Conservation (phyloP, 1,139 yeast genomes). For the Casaregolazyma suthepensis region DNA sequence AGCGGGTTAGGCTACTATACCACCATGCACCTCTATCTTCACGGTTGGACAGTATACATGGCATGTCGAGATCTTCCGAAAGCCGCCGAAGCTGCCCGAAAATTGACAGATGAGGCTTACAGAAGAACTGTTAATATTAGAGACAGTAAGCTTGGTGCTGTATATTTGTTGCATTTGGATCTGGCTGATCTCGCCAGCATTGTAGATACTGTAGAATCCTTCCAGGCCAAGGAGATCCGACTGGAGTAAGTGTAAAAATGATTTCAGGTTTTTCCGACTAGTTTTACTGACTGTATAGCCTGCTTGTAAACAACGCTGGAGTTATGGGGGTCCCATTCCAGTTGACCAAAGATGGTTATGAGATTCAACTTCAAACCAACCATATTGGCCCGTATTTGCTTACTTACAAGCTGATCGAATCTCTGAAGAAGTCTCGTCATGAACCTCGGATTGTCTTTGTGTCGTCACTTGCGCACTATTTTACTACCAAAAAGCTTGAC, state of each 20-base stretch:
- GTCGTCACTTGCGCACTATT: conserved; percentile 63
- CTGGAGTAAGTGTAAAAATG: conserved; percentile 30
- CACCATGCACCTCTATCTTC: conserved; percentile 66
- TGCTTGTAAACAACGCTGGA: conserved; percentile 76
- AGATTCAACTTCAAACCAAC: conserved; percentile 74
- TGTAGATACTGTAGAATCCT: conserved; percentile 46
- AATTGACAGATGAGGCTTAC: conserved; percentile 49
- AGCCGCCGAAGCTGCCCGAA: conserved; percentile 50
- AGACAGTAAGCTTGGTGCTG: conserved; percentile 42
- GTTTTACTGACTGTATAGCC: conserved; percentile 25
- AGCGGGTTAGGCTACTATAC: conserved; percentile 78
- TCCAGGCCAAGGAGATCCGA: conserved; percentile 44
- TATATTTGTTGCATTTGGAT: conserved; percentile 57
- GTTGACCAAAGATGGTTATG: conserved; percentile 64
- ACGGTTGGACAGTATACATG: conserved; percentile 69
- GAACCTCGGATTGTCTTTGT: conserved; percentile 59
- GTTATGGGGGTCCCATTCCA: conserved; percentile 70
- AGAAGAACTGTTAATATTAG: conserved; percentile 26
- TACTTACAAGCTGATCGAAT: conserved; percentile 54
- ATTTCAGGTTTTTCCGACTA: not conserved
- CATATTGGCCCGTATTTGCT: conserved; percentile 70
- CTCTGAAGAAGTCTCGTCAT: conserved; percentile 40
- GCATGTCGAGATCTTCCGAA: conserved; percentile 61
- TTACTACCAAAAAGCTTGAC: conserved; percentile 47
- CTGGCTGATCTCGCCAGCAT: conserved; percentile 55